Conservation (phyloP, 257 asterid species). For the Lantana camara region DNA sequence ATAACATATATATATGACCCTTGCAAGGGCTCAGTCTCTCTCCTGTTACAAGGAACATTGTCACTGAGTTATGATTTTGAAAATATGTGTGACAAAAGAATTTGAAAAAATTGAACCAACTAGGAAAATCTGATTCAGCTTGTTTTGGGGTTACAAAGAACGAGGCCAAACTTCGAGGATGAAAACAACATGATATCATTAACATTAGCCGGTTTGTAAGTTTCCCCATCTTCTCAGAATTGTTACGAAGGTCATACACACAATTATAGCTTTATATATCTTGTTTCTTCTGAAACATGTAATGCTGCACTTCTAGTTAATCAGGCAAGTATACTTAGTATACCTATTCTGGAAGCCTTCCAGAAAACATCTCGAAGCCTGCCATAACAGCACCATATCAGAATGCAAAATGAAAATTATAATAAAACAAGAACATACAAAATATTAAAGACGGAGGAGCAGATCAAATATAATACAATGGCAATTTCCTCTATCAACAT, state of each 20-base stretch:
- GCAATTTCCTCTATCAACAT: conserved; percentile 5
- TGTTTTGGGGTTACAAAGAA: neutral
- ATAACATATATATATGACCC: no score
- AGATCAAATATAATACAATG: conserved; percentile 1
- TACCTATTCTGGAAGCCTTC: conserved; percentile 70
- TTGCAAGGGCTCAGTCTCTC: conserved; percentile 97
- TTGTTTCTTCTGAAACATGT: conserved; percentile 20
- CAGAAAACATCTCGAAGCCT: conserved; percentile 64
- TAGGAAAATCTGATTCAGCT: conserved; percentile 11
- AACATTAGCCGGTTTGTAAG: no score
- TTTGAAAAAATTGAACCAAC: conserved; percentile 12
- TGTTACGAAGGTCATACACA: neutral
- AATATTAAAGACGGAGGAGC: conserved; percentile 3
- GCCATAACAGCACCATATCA: conserved; percentile 32
- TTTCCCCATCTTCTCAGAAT: conserved; percentile 1
- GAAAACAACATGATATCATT: neutral
- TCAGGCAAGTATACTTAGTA: neutral
- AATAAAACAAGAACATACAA: neutral
- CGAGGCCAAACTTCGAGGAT: neutral
- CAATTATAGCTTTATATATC: neutral
- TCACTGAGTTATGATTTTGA: conserved; percentile 20
- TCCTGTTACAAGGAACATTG: conserved; percentile 45
- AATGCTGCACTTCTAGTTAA: conserved; percentile 2
- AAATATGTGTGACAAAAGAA: neutral
- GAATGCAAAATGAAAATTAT: conserved; percentile 13